Conservation (phyloP, 805 yeast species). For the Pachysolen tannophilus region DNA sequence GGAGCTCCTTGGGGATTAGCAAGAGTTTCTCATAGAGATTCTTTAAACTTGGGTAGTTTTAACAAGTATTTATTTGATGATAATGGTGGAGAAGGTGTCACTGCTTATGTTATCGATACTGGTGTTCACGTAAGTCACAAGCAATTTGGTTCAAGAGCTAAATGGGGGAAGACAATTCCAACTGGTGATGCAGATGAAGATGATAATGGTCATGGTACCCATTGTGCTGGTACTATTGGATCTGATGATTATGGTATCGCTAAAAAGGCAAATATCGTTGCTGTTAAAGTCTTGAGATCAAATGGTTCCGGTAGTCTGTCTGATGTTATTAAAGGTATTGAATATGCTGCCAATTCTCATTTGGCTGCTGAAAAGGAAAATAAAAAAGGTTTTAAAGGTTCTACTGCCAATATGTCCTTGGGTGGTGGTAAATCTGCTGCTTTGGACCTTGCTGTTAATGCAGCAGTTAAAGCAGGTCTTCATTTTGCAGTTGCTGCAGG, state of each 20-base stretch:
- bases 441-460: constrained; percentile 79
- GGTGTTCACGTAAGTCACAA: constrained; percentile 72
- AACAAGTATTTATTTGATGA: constrained; percentile 67
- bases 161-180: constrained; percentile 82
- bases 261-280: constrained; percentile 69
- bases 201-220: constrained; percentile 94
- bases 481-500: constrained; percentile 97
- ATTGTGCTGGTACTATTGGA: constrained; percentile 94
- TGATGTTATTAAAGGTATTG: constrained; percentile 79
- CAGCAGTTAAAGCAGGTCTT: constrained; percentile 82
- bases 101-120: constrained; percentile 83
- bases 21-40: constrained; percentile 76
- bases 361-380: constrained; percentile 38
- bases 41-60: constrained; percentile 59
- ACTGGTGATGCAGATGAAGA: constrained; percentile 61
- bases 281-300: constrained; percentile 76
- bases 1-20: constrained; percentile 96
- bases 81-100: constrained; percentile 76
- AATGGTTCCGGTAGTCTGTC: constrained; percentile 82
- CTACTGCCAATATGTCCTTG: constrained; percentile 87
- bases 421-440: constrained; percentile 92
- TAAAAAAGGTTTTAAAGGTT: constrained; percentile 69
- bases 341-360: constrained; percentile 73
- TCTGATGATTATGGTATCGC: constrained; percentile 78
- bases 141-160: constrained; percentile 79